Base-by-base conservation (phyloP, 352 stramenopile genomes). In the Phytopythium ostracodes region DNA sequence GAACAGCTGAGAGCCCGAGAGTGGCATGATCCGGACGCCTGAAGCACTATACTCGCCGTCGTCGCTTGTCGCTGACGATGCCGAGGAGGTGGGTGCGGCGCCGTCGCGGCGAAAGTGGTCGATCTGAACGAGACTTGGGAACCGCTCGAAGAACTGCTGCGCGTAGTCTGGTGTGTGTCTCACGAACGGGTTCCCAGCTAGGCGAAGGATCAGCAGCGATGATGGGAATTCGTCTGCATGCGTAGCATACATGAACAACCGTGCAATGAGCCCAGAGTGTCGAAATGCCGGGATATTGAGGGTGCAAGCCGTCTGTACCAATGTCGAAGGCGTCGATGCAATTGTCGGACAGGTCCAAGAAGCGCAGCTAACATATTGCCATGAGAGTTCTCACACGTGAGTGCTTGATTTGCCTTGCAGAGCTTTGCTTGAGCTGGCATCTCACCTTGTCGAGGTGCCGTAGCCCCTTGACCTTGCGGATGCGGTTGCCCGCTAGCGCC, bases 281-380 rank as follows among this genome's bases (percentile, higher is more conserved):
- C n/a, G n/a, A n/a, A n/a, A n/a, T n/a, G n/a, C n/a, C n/a, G n/a
- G n/a, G n/a, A n/a, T n/a, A n/a, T n/a, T 9, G 31, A 10, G 31
- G 33, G 33, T 40, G 27, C 31, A 22, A 56, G 27, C 17, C 24
- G 29, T 11, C 12, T 24, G 35, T 36, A 84, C 75, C 56, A 20
- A 88, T 67, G 35, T 89, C 70, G 57, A 93, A 73, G n/a, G 85
- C 68, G 18, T 87, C 72, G 24, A 91, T 89, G 42, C 69, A 70
- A 46, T 93, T 93, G 75, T 88, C 84, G 1, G 81, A 90, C 24
- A 93, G 50, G 59, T 93, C 84, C 15, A 93, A 59, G 51, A 91
- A 88, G 56, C 88, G 87, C 52, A 93, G 75, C 80, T 92, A 42
- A 20, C 71, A 20, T 11, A 20, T 3, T 14, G 51, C 18, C 54